A percentile compares a stretch with the other conserved stretches of the same genome.
phyloP scores from a whole-genome alignment of 2,329 filamentous ascomycete species.

The Mycocentrospora acerina region DNA sequence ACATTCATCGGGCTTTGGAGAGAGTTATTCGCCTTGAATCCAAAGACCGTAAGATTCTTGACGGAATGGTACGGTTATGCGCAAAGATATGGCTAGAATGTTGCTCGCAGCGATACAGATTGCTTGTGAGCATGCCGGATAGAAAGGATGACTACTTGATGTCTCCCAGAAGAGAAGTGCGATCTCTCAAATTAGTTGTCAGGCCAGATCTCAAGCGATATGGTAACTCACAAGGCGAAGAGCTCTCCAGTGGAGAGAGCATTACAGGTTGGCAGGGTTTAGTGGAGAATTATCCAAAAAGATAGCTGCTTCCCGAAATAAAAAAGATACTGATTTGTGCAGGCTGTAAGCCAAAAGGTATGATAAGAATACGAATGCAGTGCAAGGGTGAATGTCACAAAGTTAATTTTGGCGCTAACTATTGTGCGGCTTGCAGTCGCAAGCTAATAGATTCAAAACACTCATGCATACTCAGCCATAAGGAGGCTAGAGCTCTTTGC shows the following conservation, averaged over 20 bases:
- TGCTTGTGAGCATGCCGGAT: slow-evolving; percentile 7
- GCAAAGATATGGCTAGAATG: slow-evolving; percentile 15
- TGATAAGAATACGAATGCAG: no score
- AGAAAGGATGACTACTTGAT: slow-evolving; percentile 4
- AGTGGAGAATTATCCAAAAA: not conserved
- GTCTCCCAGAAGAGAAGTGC: not conserved
- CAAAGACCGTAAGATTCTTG: slow-evolving; percentile 2
- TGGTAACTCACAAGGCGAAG: slow-evolving; percentile 14
- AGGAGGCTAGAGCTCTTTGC: no score
- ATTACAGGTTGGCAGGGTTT: slow-evolving; percentile 12
- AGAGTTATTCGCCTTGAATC: slow-evolving; percentile 5
- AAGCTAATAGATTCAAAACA: no score
- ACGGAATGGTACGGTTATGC: slow-evolving; percentile 6
- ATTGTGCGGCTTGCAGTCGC: no score
- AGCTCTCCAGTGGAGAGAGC: slow-evolving; percentile 7
- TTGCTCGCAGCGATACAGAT: slow-evolving; percentile 13
- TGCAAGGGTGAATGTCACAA: no score
- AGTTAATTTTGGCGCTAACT: no score
- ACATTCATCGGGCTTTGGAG: slow-evolving; percentile 2
- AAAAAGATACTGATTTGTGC: not conserved
- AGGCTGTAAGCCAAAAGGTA: no score
- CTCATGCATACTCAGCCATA: no score
- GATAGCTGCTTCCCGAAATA: not conserved
- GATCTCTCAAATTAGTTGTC: slow-evolving; percentile 7
- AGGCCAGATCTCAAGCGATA: slow-evolving; percentile 15